Base-by-base conservation (phyloP, 2,329 filamentous ascomycete species). In the Aphanocladium album region DNA sequence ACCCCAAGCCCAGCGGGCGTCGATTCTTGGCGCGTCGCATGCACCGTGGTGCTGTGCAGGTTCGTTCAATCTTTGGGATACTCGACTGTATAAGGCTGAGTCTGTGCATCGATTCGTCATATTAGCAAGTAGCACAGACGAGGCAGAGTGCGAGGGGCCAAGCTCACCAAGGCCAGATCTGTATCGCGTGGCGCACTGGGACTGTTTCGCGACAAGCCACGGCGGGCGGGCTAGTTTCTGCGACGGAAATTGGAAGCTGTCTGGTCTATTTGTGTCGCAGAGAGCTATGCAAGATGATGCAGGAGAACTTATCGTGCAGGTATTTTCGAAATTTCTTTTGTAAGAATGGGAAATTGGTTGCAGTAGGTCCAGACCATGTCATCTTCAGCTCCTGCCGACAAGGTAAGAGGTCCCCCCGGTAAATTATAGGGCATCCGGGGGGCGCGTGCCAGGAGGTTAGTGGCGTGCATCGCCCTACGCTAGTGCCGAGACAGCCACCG, bases 1-100 rank as follows among this genome's bases (percentile, higher is more conserved):
- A 9, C 30, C 30, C 30, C 35, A 43, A 47, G 52, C 33, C 21
- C 35, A 23, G 37, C 39, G 25, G 47, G 43, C 41, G 47, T 43
- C 23, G 41, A 45, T n/a, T 35, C 43, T 25, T 61, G 30, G 45
- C 59, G 59, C 49, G 59, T 49, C 27, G 45, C 30, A 41, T 23
- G 30, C 27, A 53, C 41, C 45, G 19, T 3, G 14, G 47, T 51
- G 47, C 47, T 19, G 27, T 17, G 30, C n/a, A 9, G 17, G 17
- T 5, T 54, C 11, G 30, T 16, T 25, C n/a, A n/a, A n/a, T n/a
- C 4, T 23, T 23, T 33, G 14, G 5, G 3, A 11, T 39, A 39
- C 3, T 11, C 4, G 50, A 25, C 4, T 2, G 4, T 51, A 19
- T 14, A 12, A 51, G 47, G 47, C 17, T 30, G 27, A 19, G 6